These are phyloP conservation scores for Diaporthe vaccinii DNA, from an alignment of 2,329 filamentous ascomycete species.

Conservation along the genomic window DNA sequence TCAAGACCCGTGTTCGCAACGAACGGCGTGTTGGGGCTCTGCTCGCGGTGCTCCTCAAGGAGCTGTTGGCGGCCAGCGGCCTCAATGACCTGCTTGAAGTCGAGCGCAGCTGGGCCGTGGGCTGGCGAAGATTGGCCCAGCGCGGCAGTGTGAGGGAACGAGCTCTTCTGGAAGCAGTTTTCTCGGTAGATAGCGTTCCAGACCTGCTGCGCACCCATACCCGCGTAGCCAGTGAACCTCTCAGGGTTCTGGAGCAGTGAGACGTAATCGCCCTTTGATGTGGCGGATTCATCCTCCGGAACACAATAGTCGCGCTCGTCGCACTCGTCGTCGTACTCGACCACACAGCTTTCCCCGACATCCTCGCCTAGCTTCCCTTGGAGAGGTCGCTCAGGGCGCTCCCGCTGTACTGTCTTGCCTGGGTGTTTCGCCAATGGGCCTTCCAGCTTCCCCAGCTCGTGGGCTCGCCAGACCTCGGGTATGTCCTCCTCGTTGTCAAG, in stretches of 20 bases:
- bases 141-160: slow-evolving; percentile 71
- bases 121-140: slow-evolving; percentile 61
- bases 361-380: slow-evolving; percentile 86
- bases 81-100: slow-evolving; percentile 73
- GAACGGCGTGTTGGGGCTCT: slow-evolving; percentile 68
- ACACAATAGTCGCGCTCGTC: slow-evolving; percentile 98
- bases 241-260: slow-evolving; percentile 94
- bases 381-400: slow-evolving; percentile 79
- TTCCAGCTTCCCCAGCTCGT: slow-evolving; percentile 91
- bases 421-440: slow-evolving; percentile 94
- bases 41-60: slow-evolving; percentile 71
- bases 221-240: slow-evolving; percentile 93
- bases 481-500: slow-evolving; percentile 96
- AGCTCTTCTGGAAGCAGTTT: slow-evolving; percentile 88
- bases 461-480: slow-evolving; percentile 89
- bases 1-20: slow-evolving; percentile 77
- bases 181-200: slow-evolving; percentile 98
- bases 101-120: slow-evolving; percentile 68
- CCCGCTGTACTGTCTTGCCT: slow-evolving; percentile 78
- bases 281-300: slow-evolving; percentile 90
- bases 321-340: slow-evolving; percentile 97
- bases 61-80: slow-evolving; percentile 71
- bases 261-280: slow-evolving; percentile 94
- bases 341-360: slow-evolving; percentile 95
- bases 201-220: slow-evolving; percentile 86